Evolutionary conservation across 1,139 yeast genomes (phyloP), one percentile per base, ranked within the genome.

Genomic region (Magnusiomyces paraingens): DNA sequence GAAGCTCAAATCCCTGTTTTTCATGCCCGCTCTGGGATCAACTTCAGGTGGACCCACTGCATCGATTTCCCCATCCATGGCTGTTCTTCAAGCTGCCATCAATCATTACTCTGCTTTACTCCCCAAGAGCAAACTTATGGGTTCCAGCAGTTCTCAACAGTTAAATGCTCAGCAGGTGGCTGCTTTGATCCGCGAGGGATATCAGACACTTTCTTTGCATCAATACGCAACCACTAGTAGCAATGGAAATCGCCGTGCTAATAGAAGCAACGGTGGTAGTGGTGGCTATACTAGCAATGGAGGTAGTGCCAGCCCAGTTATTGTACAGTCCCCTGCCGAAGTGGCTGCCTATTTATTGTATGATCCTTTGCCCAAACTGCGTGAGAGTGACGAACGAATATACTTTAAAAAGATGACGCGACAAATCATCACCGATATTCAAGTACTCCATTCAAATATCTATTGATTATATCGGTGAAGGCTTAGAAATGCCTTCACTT

Each of bases 111-210:
- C 59, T 36, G 48, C 55, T 4, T 54, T 66, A 20, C 42, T 64
- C 11, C 38, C 43, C 22, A 45, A 51, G 26, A 41, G 38, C 22
- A 17, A 51, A 17, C 22, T 55, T 8, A 39, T 15, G 10, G 39
- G 50, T 14, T 29, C 32, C 36, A 22, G 3, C 26, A 20, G 35
- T 4, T 35, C 52, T 10, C 18, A 21, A 42, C 50, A 40, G 52
- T 20, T 64, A 15, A 59, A 64, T 2, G 53, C 67, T 2, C 59
- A 61, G 17, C 61, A 66, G 44, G 63, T 69, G 6, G 44, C 63
- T 2, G 59, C 59, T 11, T 57, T 64, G 2, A 59, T 67, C 43
- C 61, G 63, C 49, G 64, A 64, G 49, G 72, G 70, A 17, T 55
- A 58, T 42, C 62, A 62, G 40, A 59, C 65, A 2, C 55, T 67